Evolutionary conservation across 2,329 filamentous ascomycete species (phyloP).

Genomic region (Colletotrichum echinochloae): DNA sequence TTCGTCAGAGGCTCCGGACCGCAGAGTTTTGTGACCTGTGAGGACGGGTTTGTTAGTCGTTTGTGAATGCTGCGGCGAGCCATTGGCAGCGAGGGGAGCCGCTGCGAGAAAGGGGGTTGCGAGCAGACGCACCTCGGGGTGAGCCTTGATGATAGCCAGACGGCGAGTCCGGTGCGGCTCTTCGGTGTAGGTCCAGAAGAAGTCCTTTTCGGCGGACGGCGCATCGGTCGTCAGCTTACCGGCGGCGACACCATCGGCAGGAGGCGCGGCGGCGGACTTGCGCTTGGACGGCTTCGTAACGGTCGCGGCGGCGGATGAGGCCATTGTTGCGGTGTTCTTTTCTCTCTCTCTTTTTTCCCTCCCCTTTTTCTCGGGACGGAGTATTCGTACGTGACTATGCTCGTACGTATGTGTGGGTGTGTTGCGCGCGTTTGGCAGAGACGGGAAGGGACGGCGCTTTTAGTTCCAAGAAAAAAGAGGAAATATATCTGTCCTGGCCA

Average conservation of each 20-base stretch:
- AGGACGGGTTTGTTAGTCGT: neutral
- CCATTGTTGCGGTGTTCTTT: conserved; percentile 40
- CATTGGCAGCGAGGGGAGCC: conserved; percentile 17
- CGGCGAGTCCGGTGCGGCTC: conserved; percentile 93
- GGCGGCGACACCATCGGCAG: conserved; percentile 43
- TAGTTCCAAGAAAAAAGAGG: neutral
- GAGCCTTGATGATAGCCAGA: conserved; percentile 96
- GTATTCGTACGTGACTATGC: neutral
- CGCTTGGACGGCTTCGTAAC: conserved; percentile 49
- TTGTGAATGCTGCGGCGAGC: neutral
- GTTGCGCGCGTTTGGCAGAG: neutral
- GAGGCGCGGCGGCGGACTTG: conserved; percentile 35
- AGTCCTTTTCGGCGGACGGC: conserved; percentile 64
- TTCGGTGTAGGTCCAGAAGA: conserved; percentile 99
- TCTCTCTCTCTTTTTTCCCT: neutral
- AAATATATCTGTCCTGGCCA: conserved; percentile 33
- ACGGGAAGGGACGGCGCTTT: neutral
- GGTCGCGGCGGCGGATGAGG: conserved; percentile 50
- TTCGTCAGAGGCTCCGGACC: conserved; percentile 96
- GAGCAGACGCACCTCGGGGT: conserved; percentile 79
- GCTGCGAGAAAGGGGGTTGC: conserved; percentile 20
- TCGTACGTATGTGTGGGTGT: neutral
- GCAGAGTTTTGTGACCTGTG: conserved; percentile 93
- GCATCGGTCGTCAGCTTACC: conserved; percentile 41
- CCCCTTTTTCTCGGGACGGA: neutral